Base-by-base conservation (phyloP, 441 rosid genomes). In the Iberis amara region DNA sequence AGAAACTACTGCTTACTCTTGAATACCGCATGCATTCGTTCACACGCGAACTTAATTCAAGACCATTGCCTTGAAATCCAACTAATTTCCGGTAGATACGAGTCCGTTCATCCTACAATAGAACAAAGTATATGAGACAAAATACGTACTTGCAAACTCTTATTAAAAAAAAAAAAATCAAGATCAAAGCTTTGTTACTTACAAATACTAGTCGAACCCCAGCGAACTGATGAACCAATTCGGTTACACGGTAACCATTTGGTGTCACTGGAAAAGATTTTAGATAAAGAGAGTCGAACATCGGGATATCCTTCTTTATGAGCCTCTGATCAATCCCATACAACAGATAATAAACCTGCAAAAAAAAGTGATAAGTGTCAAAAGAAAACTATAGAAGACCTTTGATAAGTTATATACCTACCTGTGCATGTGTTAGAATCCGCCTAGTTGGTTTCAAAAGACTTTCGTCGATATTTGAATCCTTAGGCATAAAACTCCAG, bases 181-280 rank as follows among this genome's bases (percentile, higher is more conserved):
- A 40, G 11, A 48, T 11, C 11, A 23, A 5, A 53, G 35, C 8
- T 4, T 18, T n/a, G 31, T 7, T 4, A 66, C 96, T 80, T 73
- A 94, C 99, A 73, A 80, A 89, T 14, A 59, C 21, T 76, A 86
- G 63, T 37, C 80, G 70, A 68, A 71, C 74, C 7, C 83, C 89
- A 8, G 78, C 75, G 71, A 68, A 83, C 51, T 77, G 52, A 64
- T 79, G 71, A 14, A 62, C 61, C 35, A 85, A 35, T 78, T 94
- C 97, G 2, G 87, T 77, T 70, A 94, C 89, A 24, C 97, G 97
- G 42, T 83, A 86, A 74, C 76, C 68, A 49, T 94, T 94, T 39
- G 97, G 97, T 13, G 91, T 80, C 36, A 94, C 87, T 0, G 96
- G 85, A 68, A 89, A 85, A 59, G 71, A 73, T 57, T 62, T 69